Percentiles rank a stretch among this genome's conserved stretches.
Evolutionary conservation across 2,329 filamentous ascomycete species (phyloP).

Genomic region (Pseudogymnoascus sp.): DNA sequence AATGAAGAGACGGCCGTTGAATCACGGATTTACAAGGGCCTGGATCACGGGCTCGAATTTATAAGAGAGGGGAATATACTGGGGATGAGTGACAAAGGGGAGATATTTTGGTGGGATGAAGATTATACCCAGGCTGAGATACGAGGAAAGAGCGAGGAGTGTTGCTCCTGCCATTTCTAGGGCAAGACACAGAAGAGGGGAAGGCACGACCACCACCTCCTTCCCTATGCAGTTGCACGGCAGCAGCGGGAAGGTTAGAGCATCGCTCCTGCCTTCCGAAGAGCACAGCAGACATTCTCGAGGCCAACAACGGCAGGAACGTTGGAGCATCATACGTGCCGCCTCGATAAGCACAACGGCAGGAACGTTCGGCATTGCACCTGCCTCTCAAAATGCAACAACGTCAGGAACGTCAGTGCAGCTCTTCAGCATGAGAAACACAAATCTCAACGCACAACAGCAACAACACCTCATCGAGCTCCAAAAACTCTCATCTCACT

Average conservation of each 20-base stretch:
- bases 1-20: conserved; percentile 33
- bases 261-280: background rate
- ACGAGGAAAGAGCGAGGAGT: background rate
- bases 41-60: background rate
- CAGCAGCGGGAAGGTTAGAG: background rate
- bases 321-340: background rate
- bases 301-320: background rate
- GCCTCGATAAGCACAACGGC: background rate
- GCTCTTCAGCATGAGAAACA: background rate
- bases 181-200: background rate
- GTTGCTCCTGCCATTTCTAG: background rate
- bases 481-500: too few relatives aligned
- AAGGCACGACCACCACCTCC: background rate
- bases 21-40: background rate
- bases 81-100: background rate
- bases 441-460: background rate
- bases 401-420: background rate
- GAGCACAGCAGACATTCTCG: background rate
- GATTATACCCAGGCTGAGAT: background rate
- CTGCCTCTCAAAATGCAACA: background rate
- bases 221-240: background rate
- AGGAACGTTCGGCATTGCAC: background rate
- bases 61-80: background rate
- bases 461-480: too few relatives aligned
- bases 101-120: background rate